Conservation (phyloP, 2,329 filamentous ascomycete species). For the Fusarium sambucinum region DNA sequence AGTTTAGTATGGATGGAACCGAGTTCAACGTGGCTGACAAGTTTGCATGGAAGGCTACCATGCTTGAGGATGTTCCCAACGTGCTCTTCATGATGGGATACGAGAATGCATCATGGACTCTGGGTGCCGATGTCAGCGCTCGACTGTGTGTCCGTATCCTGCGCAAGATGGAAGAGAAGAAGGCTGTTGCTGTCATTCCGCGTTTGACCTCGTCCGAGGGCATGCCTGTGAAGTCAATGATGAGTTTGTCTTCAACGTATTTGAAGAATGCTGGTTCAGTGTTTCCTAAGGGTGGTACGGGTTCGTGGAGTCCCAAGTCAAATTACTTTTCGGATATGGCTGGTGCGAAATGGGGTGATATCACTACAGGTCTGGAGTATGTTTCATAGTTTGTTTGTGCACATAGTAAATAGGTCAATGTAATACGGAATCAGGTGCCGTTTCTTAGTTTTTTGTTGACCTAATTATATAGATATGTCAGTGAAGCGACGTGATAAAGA, state of each 20-base stretch:
- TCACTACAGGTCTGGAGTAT: conserved; percentile 43
- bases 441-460: too few species aligned
- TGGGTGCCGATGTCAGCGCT: conserved; percentile 68
- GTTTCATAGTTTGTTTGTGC: neutral
- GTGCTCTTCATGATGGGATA: conserved; percentile 70
- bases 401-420: neutral
- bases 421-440: too few species aligned
- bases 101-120: conserved; percentile 70
- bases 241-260: conserved; percentile 65
- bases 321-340: conserved; percentile 50
- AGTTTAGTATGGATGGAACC: conserved; percentile 64
- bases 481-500: conserved; percentile 2
- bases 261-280: conserved; percentile 55
- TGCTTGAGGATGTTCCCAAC: conserved; percentile 74
- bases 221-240: conserved; percentile 55
- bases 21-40: conserved; percentile 58
- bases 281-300: conserved; percentile 61
- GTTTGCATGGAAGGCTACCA: conserved; percentile 69
- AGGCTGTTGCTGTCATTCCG: conserved; percentile 59
- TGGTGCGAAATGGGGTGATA: conserved; percentile 49
- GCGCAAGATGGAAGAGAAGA: conserved; percentile 61
- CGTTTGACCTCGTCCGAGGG: conserved; percentile 51
- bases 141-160: conserved; percentile 63
- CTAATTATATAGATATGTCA: conserved; percentile 10
- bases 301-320: conserved; percentile 50